phyloP scores from a whole-genome alignment of 371 early-diverging fungal species.

The Capniomyces stellatus region DNA sequence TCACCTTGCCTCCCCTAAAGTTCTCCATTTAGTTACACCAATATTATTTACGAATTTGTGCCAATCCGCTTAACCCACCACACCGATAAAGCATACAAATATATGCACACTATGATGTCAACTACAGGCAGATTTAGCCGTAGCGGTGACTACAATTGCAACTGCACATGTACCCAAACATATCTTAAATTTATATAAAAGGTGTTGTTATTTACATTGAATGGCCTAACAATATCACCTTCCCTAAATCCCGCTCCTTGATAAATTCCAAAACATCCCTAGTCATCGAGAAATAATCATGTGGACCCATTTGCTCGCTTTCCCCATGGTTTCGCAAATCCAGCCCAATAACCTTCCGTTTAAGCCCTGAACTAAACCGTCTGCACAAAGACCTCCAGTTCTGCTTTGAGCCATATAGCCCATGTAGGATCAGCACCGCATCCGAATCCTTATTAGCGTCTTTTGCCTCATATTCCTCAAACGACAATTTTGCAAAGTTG shows the following conservation, averaged over 20 bases:
- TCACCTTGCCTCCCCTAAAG: constrained; percentile 65
- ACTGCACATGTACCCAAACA: neutral
- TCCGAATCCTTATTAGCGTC: too few species aligned
- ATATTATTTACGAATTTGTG: too few species aligned
- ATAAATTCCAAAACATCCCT: constrained; percentile 49
- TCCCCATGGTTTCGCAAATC: constrained; percentile 92
- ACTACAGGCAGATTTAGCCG: too few species aligned
- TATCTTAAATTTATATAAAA: constrained; percentile 4
- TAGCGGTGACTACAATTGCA: constrained; percentile 28
- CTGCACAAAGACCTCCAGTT: constrained; percentile 80
- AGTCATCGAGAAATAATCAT: constrained; percentile 65
- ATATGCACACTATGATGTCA: too few species aligned
- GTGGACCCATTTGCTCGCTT: constrained; percentile 44
- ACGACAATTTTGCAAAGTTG: too few species aligned
- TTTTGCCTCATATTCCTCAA: too few species aligned
- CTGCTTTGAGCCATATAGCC: constrained; percentile 86
- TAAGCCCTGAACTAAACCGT: constrained; percentile 37
- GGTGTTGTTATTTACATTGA: constrained; percentile 38
- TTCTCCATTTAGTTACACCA: too few species aligned
- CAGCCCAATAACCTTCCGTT: constrained; percentile 41
- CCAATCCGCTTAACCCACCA: too few species aligned
- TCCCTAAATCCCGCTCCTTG: constrained; percentile 28
- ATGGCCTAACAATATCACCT: constrained; percentile 61
- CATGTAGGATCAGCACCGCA: too few species aligned
- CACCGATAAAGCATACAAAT: too few species aligned